Evolutionary conservation across 2,329 filamentous ascomycete genomes (phyloP), one percentile per base, ranked within the genome.

Genomic region (Truncatella angustata): DNA sequence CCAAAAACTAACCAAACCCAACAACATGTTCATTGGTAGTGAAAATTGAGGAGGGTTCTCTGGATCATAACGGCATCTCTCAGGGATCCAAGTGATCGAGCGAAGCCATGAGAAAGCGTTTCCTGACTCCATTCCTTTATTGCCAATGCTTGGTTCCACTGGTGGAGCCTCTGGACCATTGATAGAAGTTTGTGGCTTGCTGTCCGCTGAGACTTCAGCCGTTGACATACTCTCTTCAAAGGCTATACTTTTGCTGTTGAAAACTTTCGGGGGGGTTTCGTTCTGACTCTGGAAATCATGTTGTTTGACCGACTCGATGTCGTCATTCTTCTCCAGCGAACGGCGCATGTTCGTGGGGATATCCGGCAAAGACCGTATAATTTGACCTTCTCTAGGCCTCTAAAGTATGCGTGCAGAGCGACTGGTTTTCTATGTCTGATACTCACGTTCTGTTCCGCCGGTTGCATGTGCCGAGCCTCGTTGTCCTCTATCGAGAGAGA

Each of bases 11-110:
- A 79, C 87, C 61, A 87, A 78, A 1, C 79, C 85, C 56, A 91
- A 90, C 1, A 92, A 69, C 3, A 91, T 65, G 61, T 92, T 92
- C 63, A 90, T 73, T 3, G 74, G 72, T 59, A 90, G 71, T 1
- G 81, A 86, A 67, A 93, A 90, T 28, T 77, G 73, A 0, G 86
- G 86, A 6, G 88, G 88, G 50, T 80, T 77, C 1, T 80, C 66
- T 0, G 84, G 78, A 58, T 90, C 77, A 72, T 86, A 92, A 42
- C 88, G 82, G 65, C 87, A 88, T 58, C 80, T 76, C 49, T 75
- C 75, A 0, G 88, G 88, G 32, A 80, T 83, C 78, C 81, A 89
- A 32, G 72, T 73, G 14, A 86, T 46, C 3, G 70, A 52, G 3
- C 16, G 49, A 39, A 59, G 39, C 30, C 59, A 57, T 57, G 61